Conservation (phyloP, 805 yeast species). For the Pichia eremophila region DNA sequence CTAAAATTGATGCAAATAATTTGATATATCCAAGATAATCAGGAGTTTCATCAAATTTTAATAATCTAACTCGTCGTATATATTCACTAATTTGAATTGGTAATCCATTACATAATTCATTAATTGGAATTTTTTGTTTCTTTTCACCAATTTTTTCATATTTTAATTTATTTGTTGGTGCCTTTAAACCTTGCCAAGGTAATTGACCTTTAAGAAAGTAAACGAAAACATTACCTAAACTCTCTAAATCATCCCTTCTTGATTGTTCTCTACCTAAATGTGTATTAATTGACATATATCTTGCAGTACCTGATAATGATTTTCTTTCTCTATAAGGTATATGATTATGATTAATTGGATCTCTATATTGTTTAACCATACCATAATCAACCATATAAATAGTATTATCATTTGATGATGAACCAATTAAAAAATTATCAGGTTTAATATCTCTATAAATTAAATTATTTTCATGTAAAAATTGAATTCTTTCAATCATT, state of each 20-base stretch:
- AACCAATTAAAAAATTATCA: conserved; percentile 71
- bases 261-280: conserved; percentile 79
- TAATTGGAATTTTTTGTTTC: conserved; percentile 60
- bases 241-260: conserved; percentile 75
- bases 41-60: conserved; percentile 74
- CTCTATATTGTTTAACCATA: conserved; percentile 80
- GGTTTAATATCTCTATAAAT: conserved; percentile 80
- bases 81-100: conserved; percentile 72
- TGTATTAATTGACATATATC: conserved; percentile 85
- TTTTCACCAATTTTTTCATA: conserved; percentile 80
- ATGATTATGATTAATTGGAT: conserved; percentile 70
- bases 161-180: conserved; percentile 75
- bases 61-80: conserved; percentile 54
- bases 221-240: conserved; percentile 73
- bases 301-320: conserved; percentile 75
- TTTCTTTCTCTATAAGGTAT: conserved; percentile 77
- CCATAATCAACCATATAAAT: conserved; percentile 77
- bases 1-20: conserved; percentile 50
- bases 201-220: conserved; percentile 70
- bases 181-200: conserved; percentile 89
- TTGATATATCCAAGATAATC: conserved; percentile 60
- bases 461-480: conserved; percentile 66
- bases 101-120: conserved; percentile 51
- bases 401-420: conserved; percentile 41
- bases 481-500: conserved; percentile 65